Base-by-base conservation (phyloP, 345 rosid species). In the Hevea brasiliensis region DNA sequence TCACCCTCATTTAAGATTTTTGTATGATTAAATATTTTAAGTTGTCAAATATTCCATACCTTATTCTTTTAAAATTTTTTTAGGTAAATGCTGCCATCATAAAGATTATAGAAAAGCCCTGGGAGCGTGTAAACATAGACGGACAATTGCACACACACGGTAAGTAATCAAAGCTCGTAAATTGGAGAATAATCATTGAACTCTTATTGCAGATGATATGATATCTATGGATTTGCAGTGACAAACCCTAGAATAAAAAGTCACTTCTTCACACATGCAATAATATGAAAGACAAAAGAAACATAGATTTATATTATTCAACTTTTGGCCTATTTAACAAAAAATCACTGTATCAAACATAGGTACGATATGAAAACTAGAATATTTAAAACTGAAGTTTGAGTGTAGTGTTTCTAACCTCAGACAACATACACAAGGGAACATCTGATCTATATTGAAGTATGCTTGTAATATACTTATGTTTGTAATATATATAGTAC, bases 61-160 rank as follows among this genome's bases (percentile, higher is more conserved):
- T 26, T 29, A 29, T 58, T 26, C 26, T 55, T 63, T 26, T n/a
- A 20, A 65, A 9, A 32, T 20, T 55, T 67, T 68, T 64, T 45
- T 54, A 95, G 99, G 99, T 95, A 57, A 86, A 74, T 71, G 77
- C 92, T 68, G 92, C 93, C 54, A 80, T 87, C 15, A 86, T 92
- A 29, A 91, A 66, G 65, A 81, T 95, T 74, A 90, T 83, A 79
- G 99, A 95, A 85, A 92, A 92, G 84, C 98, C 97, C 0, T 95
- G 99, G 99, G 97, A 92, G 74, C 97, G 98, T 6, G 89, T 88
- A 10, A 29, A 8, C 32, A 51, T 95, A 8, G 84, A 85, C 47
- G 92, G 92, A 29, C 87, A 92, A 69, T 90, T 85, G 7, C 98
- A 95, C 75, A 74, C 85, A 60, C 99, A 95, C 73, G 99, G 99